A percentile compares a stretch with the other conserved stretches of the same genome.
Conservation (phyloP, 768 basidiomycete species). For the Xanthoconium purpureum region DNA sequence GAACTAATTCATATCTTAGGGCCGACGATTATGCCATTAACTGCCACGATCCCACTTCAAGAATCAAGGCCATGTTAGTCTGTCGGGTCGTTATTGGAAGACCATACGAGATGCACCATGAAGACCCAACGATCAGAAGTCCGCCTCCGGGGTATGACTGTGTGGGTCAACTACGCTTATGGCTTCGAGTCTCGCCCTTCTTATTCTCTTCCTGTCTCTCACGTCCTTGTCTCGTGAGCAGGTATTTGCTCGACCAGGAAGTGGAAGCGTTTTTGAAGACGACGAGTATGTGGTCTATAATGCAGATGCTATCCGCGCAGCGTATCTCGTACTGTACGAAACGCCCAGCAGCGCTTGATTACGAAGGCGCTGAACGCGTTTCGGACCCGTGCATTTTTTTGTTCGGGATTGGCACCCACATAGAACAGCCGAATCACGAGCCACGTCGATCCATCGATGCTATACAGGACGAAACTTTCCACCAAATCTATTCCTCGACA, state of each 20-base stretch:
- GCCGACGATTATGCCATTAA: conserved; percentile 18
- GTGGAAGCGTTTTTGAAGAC: conserved; percentile 10
- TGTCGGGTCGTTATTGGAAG: conserved; percentile 24
- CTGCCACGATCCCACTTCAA: conserved; percentile 4
- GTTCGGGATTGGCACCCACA: no score
- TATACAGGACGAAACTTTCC: background rate
- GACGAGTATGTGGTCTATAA: conserved; percentile 29
- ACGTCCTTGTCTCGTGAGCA: background rate
- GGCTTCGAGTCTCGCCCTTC: background rate
- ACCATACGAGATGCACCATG: background rate
- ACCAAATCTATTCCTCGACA: no score
- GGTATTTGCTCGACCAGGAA: conserved; percentile 16
- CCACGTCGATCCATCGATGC: no score
- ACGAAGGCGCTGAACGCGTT: background rate
- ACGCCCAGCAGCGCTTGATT: background rate
- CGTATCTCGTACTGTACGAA: conserved; percentile 26
- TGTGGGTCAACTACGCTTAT: conserved; percentile 9
- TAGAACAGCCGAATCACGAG: no score
- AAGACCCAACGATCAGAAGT: conserved; percentile 9
- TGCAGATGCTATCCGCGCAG: conserved; percentile 21
- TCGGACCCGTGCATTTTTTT: background rate
- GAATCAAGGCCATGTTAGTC: conserved; percentile 19
- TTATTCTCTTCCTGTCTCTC: background rate
- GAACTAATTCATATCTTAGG: conserved; percentile 11
- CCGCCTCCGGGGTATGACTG: conserved; percentile 22